Evolutionary conservation across 129 eudicot genomes (phyloP).

Genomic region (Mikania micrantha): DNA sequence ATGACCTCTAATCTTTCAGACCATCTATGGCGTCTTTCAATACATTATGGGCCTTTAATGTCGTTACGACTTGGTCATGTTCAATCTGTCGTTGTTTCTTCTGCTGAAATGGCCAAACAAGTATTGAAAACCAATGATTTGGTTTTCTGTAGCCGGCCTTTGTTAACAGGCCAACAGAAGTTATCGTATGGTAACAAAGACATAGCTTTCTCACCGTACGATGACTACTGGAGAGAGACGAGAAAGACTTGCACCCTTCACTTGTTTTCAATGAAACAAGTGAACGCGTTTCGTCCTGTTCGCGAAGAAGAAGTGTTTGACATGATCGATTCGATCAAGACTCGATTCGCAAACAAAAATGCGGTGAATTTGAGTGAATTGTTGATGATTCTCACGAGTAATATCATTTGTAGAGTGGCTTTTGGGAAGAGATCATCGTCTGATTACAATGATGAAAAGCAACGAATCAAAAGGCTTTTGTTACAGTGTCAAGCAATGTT

Average conservation of each 20-base stretch:
- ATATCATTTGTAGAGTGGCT: conserved; percentile 23
- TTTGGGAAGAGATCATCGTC: conserved; percentile 20
- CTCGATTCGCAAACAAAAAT: background rate
- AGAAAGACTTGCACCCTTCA: conserved; percentile 25
- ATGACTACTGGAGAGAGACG: conserved; percentile 27
- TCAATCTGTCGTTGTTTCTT: conserved; percentile 25
- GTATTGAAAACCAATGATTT: conserved; percentile 30
- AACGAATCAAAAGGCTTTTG: conserved; percentile 14
- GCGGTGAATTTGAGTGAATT: conserved; percentile 9
- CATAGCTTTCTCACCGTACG: conserved; percentile 19
- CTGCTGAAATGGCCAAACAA: conserved; percentile 26
- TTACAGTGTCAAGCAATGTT: conserved; percentile 17
- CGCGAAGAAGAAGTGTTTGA: conserved; percentile 25
- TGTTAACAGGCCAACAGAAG: background rate
- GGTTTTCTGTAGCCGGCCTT: conserved; percentile 18
- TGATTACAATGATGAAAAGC: background rate
- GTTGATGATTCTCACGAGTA: conserved; percentile 17
- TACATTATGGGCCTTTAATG: conserved; percentile 36
- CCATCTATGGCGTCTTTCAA: conserved; percentile 23
- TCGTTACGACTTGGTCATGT: conserved; percentile 18
- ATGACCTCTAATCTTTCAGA: background rate
- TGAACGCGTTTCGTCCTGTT: conserved; percentile 23
- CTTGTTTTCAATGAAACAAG: conserved; percentile 21
- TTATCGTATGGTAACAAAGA: conserved; percentile 11
- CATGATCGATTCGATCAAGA: conserved; percentile 9